Percentiles rank a stretch among this genome's conserved stretches.
phyloP scores from a whole-genome alignment of 805 yeast species.

The Cyberlindnera nakhonratchasimensis region DNA sequence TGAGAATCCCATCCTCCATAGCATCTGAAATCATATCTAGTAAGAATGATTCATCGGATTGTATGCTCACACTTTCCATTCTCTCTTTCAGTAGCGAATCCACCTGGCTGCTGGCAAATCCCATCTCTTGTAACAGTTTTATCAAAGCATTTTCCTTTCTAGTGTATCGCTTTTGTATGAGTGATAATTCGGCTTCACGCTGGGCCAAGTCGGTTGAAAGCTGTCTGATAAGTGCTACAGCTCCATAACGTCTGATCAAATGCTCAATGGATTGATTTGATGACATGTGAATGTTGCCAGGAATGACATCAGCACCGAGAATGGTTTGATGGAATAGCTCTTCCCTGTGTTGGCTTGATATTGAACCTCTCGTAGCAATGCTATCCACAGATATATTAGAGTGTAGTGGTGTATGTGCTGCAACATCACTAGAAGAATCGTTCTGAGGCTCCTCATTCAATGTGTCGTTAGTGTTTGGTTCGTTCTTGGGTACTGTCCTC shows the following conservation, averaged over 20 bases:
- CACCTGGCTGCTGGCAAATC: slow-evolving; percentile 35
- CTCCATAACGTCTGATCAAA: slow-evolving; percentile 33
- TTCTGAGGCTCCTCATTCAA: not conserved
- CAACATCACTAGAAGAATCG: slow-evolving; percentile 1
- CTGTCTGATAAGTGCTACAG: slow-evolving; percentile 39
- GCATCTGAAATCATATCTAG: slow-evolving; percentile 33
- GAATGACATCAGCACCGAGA: slow-evolving; percentile 20
- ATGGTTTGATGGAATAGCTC: slow-evolving; percentile 14
- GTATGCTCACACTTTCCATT: slow-evolving; percentile 1
- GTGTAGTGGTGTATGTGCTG: slow-evolving; percentile 16
- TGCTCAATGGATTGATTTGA: slow-evolving; percentile 30
- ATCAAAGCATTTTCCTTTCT: slow-evolving; percentile 34
- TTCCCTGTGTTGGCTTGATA: not conserved
- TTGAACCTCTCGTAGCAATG: slow-evolving; percentile 5
- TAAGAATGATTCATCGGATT: slow-evolving; percentile 12
- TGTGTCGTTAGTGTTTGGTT: not conserved
- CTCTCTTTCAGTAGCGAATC: slow-evolving; percentile 30
- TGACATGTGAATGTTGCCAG: slow-evolving; percentile 36
- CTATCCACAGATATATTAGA: slow-evolving; percentile 15
- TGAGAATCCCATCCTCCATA: slow-evolving; percentile 22
- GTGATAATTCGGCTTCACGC: slow-evolving; percentile 43
- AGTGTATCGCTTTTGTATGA: slow-evolving; percentile 34
- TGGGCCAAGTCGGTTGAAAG: slow-evolving; percentile 45
- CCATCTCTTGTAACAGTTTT: slow-evolving; percentile 35
- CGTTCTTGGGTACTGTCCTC: not conserved